A percentile compares a stretch with the other conserved stretches of the same genome.
Evolutionary conservation across 2,329 filamentous ascomycete genomes (phyloP).

Genomic region (Torrubiella hemipterigena): DNA sequence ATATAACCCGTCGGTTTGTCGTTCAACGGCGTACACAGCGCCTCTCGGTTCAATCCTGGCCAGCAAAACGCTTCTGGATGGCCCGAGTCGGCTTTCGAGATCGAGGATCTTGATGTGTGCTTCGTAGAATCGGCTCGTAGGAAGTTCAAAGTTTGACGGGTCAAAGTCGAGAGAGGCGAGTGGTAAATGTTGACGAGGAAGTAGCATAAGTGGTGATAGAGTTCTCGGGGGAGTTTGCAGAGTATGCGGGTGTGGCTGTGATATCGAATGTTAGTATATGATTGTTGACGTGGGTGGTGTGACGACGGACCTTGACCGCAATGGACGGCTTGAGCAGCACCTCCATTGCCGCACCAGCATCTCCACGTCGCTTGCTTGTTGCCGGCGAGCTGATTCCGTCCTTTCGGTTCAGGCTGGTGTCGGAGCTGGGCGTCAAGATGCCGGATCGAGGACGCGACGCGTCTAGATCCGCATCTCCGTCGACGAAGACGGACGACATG

Average conservation of each 20-base stretch:
- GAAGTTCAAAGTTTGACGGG: slow-evolving; percentile 35
- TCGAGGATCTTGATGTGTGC: slow-evolving; percentile 52
- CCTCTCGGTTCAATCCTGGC: slow-evolving; percentile 44
- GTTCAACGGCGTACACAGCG: slow-evolving; percentile 52
- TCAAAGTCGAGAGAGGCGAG: slow-evolving; percentile 50
- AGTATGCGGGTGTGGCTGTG: slow-evolving; percentile 43
- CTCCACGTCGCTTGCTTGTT: slow-evolving; percentile 22
- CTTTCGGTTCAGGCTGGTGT: slow-evolving; percentile 23
- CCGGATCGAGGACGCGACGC: slow-evolving; percentile 36
- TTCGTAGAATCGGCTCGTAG: slow-evolving; percentile 45
- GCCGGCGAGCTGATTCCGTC: slow-evolving; percentile 17
- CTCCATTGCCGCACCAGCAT: slow-evolving; percentile 29
- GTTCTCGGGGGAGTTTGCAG: slow-evolving; percentile 39
- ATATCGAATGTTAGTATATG: slow-evolving; percentile 1
- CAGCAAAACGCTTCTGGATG: slow-evolving; percentile 44
- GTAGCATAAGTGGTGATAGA: slow-evolving; percentile 48
- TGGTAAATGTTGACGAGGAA: slow-evolving; percentile 47
- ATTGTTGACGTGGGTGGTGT: neutral
- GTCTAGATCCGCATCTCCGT: slow-evolving; percentile 33
- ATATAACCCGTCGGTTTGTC: slow-evolving; percentile 48
- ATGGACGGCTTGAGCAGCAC: slow-evolving; percentile 40
- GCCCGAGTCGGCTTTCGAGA: slow-evolving; percentile 46
- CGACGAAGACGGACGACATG: slow-evolving; percentile 17
- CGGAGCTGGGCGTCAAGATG: slow-evolving; percentile 27
- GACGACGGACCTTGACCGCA: slow-evolving; percentile 33